Base-by-base conservation (phyloP, 108 stramenopile genomes). In the Nitzschia sp. region DNA sequence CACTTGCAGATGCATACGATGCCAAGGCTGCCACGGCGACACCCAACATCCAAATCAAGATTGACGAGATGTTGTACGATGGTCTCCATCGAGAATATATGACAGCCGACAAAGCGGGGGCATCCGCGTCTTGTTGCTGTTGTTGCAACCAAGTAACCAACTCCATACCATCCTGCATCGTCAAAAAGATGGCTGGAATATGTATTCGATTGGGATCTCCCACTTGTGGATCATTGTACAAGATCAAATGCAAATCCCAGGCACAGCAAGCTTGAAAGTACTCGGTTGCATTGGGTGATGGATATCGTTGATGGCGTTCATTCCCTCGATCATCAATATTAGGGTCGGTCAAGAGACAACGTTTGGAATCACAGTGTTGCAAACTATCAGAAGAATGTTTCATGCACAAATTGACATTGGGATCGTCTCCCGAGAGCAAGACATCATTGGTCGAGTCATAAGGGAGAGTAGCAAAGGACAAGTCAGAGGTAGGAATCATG, bases 1-100 rank as follows among this genome's bases (percentile, higher is more conserved):
- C 89, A 21, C 38, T 57, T 37, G 90, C 86, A 24, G 76, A 76
- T 38, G 56, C 46, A 50, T 78, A 86, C 10, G 85, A 58, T 11
- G 89, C 86, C n/a, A 87, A 17, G 52, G 81, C 76, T 8, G 83
- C 63, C 10, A 90, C 81, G 41, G 80, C 74, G 0, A 88, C 86
- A 9, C 88, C 91, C 68, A 91, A 70, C 8, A 76, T 46, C 86
- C 86, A 91, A 46, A 95, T 81, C 24, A 95, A 22, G 12, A 88
- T 51, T 2, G 73, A 21, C 7, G 82, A 78, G 12, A 63, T 29
- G 67, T 95, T 91, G 72, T 82, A 82, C 10, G 42, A 14, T 2
- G 90, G 87, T 44, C 69, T 63, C 71, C 73, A 81, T 25, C 88
- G 58, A 38, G 51, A 54, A 58, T 83, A 86, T 10, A 56, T 53